A percentile compares a stretch with the other conserved stretches of the same genome.
Conservation (phyloP, 2,329 filamentous ascomycete species). For the Alternaria panax region DNA sequence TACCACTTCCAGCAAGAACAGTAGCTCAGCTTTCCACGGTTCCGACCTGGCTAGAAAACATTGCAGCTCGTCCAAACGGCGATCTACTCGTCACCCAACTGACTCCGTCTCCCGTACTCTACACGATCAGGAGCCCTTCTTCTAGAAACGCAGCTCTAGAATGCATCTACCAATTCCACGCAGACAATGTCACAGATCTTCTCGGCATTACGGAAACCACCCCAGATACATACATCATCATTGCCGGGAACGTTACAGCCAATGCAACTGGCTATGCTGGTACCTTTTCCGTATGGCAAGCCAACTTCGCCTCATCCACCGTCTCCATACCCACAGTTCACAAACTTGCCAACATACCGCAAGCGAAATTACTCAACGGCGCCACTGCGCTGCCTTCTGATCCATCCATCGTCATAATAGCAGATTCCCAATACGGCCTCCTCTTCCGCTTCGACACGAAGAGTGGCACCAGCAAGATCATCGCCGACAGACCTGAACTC, state of each 20-base stretch:
- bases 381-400: neutral
- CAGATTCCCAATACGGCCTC: neutral
- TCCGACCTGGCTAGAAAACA: conserved; percentile 18
- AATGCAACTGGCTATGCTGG: conserved; percentile 12
- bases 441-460: too few species aligned
- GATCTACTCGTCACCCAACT: conserved; percentile 10
- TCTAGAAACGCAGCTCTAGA: conserved; percentile 9
- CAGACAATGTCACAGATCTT: conserved; percentile 10
- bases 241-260: conserved; percentile 18
- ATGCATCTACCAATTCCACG: conserved; percentile 7
- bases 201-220: conserved; percentile 20
- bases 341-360: conserved; percentile 6
- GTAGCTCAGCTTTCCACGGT: conserved; percentile 10
- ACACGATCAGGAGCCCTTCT: neutral
- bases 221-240: conserved; percentile 12
- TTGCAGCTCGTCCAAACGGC: conserved; percentile 14
- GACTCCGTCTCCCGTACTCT: neutral
- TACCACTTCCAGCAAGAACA: conserved; percentile 8
- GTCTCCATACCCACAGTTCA: neutral
- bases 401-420: neutral
- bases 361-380: neutral
- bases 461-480: neutral
- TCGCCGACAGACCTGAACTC: neutral
- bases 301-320: neutral
- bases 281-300: conserved; percentile 14